Evolutionary conservation across 1,139 yeast genomes (phyloP).

Genomic region (Pichia terricola): DNA sequence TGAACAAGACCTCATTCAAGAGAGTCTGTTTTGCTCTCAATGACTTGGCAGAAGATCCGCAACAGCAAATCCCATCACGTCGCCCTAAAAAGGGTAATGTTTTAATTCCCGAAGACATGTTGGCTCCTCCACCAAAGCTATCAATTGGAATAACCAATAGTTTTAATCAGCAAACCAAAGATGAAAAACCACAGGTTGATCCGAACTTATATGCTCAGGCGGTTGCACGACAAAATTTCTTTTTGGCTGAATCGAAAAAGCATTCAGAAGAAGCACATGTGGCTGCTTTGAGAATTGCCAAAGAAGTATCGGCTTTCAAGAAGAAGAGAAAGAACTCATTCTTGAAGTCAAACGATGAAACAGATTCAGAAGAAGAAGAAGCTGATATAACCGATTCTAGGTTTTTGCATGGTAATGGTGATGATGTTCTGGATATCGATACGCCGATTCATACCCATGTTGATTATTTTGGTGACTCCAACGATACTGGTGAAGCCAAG

Average conservation of each 20-base stretch:
- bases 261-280: slow-evolving; percentile 70
- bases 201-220: slow-evolving; percentile 43
- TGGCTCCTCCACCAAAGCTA: slow-evolving; percentile 53
- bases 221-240: slow-evolving; percentile 44
- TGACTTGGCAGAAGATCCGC: slow-evolving; percentile 68
- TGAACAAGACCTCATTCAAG: slow-evolving; percentile 33
- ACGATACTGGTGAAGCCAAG: slow-evolving; percentile 2
- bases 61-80: slow-evolving; percentile 89
- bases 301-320: slow-evolving; percentile 44
- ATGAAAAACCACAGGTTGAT: slow-evolving; percentile 27
- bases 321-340: slow-evolving; percentile 20
- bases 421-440: slow-evolving; percentile 33
- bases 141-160: slow-evolving; percentile 52
- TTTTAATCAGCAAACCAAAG: slow-evolving; percentile 34
- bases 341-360: slow-evolving; percentile 20
- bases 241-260: slow-evolving; percentile 51
- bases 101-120: slow-evolving; percentile 59
- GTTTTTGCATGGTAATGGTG: slow-evolving; percentile 1
- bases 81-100: slow-evolving; percentile 76
- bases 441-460: slow-evolving; percentile 66
- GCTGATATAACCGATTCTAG: slow-evolving; percentile 14
- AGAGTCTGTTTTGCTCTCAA: slow-evolving; percentile 73
- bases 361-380: slow-evolving; percentile 22
- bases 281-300: slow-evolving; percentile 59
- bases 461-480: slow-evolving; percentile 36